Evolutionary conservation across 306 rosid species (phyloP).

Genomic region (Cicer arietinum): DNA sequence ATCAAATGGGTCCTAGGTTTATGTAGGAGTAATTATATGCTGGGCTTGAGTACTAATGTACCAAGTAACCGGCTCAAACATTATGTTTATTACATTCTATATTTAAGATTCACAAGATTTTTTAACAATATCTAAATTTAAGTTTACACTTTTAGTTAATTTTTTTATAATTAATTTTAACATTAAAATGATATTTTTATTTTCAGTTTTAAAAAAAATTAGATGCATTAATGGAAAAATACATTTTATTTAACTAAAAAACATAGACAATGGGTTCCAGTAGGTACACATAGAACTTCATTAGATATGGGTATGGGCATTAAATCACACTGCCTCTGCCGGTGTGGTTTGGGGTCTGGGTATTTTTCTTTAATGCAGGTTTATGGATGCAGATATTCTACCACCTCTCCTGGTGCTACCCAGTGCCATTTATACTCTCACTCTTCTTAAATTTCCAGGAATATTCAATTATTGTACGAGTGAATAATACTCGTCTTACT

Average conservation of each 20-base stretch:
- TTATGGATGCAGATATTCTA: not conserved
- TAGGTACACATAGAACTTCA: not conserved
- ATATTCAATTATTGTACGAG: not conserved
- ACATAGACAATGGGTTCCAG: not conserved
- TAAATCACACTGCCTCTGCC: not conserved
- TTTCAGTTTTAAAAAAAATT: not conserved
- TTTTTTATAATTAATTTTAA: not conserved
- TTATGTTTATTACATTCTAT: not conserved
- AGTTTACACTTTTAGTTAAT: not conserved
- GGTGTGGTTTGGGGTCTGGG: not conserved
- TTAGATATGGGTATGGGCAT: not conserved
- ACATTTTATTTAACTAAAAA: not conserved
- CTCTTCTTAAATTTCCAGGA: not conserved
- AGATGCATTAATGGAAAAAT: not conserved
- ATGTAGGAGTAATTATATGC: not conserved
- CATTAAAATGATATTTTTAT: not conserved
- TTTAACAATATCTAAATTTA: not conserved
- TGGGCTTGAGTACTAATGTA: not conserved
- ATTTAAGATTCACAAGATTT: not conserved
- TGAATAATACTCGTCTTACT: slow-evolving; percentile 27
- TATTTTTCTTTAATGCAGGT: not conserved
- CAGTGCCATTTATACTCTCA: not conserved
- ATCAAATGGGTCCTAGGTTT: slow-evolving; percentile 3
- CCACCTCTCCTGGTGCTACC: not conserved
- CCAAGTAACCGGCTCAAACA: not conserved